These are phyloP conservation scores for Zygosaccharomyces gambellarensis DNA, from an alignment of 805 yeast genomes.

Conservation along the genomic window DNA sequence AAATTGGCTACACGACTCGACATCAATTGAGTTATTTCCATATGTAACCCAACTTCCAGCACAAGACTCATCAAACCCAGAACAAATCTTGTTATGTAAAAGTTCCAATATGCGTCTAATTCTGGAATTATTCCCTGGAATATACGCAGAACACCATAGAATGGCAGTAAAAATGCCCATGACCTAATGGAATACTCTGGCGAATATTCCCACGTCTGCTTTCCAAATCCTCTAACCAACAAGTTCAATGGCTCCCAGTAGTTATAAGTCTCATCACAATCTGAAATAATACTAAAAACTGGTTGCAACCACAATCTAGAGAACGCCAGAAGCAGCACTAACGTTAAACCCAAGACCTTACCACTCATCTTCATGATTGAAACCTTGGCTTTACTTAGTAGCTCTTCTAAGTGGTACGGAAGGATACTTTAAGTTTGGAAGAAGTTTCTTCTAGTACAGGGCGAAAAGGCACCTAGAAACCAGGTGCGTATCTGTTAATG, in stretches of 20 bases:
- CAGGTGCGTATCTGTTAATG: not conserved
- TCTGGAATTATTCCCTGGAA: conserved; percentile 27
- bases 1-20: conserved; percentile 43
- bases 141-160: conserved; percentile 27
- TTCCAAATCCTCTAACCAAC: conserved; percentile 74
- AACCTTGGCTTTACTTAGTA: not conserved
- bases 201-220: conserved; percentile 95
- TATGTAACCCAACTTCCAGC: conserved; percentile 42
- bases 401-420: not conserved
- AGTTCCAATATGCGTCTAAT: conserved; percentile 23
- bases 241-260: conserved; percentile 93
- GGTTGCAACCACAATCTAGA: conserved; percentile 37
- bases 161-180: conserved; percentile 65
- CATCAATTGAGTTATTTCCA: conserved; percentile 22
- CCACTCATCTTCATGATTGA: conserved; percentile 6
- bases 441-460: not conserved
- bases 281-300: conserved; percentile 64
- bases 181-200: conserved; percentile 85
- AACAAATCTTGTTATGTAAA: conserved; percentile 24
- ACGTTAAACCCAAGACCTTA: conserved; percentile 12
- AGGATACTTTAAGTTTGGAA: not conserved
- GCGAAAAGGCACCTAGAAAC: not conserved
- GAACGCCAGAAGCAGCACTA: conserved; percentile 21
- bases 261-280: conserved; percentile 89
- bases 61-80: conserved; percentile 27